A percentile compares a stretch with the other conserved stretches of the same genome.
phyloP scores from a whole-genome alignment of 1,139 yeast genomes.

The Yamadazyma diddensiae region DNA sequence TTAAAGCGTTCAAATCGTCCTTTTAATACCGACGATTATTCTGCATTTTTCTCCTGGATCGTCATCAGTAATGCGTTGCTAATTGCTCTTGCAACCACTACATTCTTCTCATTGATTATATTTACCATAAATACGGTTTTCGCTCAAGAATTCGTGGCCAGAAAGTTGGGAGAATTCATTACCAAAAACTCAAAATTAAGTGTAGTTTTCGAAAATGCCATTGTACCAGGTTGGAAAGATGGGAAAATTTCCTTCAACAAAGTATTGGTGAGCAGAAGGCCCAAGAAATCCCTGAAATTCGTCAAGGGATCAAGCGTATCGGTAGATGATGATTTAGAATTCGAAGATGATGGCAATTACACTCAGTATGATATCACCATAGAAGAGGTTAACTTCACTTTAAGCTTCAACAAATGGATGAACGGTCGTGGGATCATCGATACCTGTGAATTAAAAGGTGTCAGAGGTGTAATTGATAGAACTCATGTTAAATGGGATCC shows the following conservation, averaged over 20 bases:
- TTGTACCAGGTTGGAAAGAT: constrained; percentile 92
- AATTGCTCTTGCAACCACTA: constrained; percentile 82
- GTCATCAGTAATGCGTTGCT: constrained; percentile 80
- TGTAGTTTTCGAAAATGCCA: constrained; percentile 89
- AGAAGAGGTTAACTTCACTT: constrained; percentile 77
- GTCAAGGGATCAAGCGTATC: constrained; percentile 46
- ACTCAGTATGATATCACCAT: constrained; percentile 92
- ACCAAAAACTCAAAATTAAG: constrained; percentile 84
- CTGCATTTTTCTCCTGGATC: constrained; percentile 89
- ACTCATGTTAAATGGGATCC: constrained; percentile 83
- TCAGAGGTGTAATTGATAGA: constrained; percentile 89
- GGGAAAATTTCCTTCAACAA: constrained; percentile 82
- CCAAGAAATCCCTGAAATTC: constrained; percentile 51
- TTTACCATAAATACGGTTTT: constrained; percentile 79
- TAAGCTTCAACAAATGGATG: constrained; percentile 83
- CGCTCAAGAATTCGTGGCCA: constrained; percentile 87
- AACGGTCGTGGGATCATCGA: constrained; percentile 86
- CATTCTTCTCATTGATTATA: constrained; percentile 77
- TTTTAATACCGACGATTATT: constrained; percentile 81
- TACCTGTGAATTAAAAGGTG: constrained; percentile 77
- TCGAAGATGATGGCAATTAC: constrained; percentile 77
- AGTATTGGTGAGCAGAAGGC: constrained; percentile 84
- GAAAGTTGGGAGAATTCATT: constrained; percentile 73
- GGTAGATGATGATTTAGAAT: constrained; percentile 21
- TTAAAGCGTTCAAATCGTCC: constrained; percentile 58